Evolutionary conservation across 108 stramenopile genomes (phyloP), one percentile per base, ranked within the genome.

Genomic region (Pseudonitzschia delicatissima): DNA sequence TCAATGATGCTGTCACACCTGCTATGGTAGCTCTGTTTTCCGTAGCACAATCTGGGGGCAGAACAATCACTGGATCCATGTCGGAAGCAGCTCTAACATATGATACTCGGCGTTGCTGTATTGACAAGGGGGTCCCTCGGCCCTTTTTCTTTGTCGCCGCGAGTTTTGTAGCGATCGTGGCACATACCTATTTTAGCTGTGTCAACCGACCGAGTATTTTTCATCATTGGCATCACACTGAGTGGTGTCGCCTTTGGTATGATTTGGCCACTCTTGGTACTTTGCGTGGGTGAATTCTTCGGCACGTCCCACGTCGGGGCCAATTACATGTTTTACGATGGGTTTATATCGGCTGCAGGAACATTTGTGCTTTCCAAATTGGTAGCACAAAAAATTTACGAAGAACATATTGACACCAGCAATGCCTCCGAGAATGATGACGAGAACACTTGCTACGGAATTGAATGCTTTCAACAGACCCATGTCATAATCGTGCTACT

Each of bases 291-390:
- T 36, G 87, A 88, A 77, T 62, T 83, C 20, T 93, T 88, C 55
- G 87, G 88, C 18, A 81, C 81, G 6, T 66, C 55, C 5, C 77
- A 93, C 62, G 75, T 87, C 61, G 87, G 81, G 35, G 88, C 88
- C 4, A 90, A 93, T 58, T 93, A 93, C 78, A 85, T 93, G 88
- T 93, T 90, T 44, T 93, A 69, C 58, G 92, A 93, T 40, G 92
- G 92, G 3, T 77, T 87, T 47, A 74, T 76, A 12, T 84, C 82
- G n/a, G 92, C 92, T n/a, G 74, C 79, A 13, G 92, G 92, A n/a
- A 93, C 88, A 6, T 67, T 90, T 29, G 31, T 87, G 36, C 39
- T 93, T 18, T 88, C 88, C 26, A 90, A 93, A 63, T 59, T 87
- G 20, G 82, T 93, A 2, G 87, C 92, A 15, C 88, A 90, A 68